These are phyloP conservation scores for Poterioochromonas sp. DNA, from an alignment of 352 stramenopile species.

Conservation along the genomic window DNA sequence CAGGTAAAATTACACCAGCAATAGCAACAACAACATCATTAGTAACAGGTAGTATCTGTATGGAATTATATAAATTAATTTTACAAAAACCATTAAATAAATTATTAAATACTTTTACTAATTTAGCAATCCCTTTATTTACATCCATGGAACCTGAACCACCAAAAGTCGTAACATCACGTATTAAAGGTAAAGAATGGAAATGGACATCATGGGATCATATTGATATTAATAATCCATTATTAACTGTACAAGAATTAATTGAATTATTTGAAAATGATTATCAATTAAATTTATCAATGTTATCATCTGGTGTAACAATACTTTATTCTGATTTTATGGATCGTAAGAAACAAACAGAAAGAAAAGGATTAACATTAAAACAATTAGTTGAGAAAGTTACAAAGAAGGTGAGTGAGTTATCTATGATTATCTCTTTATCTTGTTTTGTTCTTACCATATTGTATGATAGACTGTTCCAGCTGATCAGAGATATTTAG, in stretches of 20 bases:
- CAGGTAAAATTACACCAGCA: slow-evolving; percentile 99
- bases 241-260: slow-evolving; percentile 90
- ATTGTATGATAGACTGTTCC: slow-evolving; percentile 57
- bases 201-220: slow-evolving; percentile 96
- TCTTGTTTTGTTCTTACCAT: neutral
- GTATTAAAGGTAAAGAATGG: slow-evolving; percentile 83
- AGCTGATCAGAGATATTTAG: slow-evolving; percentile 85
- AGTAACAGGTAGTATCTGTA: slow-evolving; percentile 89
- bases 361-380: slow-evolving; percentile 93
- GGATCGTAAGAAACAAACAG: slow-evolving; percentile 66
- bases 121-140: slow-evolving; percentile 94
- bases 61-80: slow-evolving; percentile 84
- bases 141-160: slow-evolving; percentile 89
- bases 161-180: slow-evolving; percentile 75
- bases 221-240: slow-evolving; percentile 77
- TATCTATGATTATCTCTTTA: neutral
- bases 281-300: slow-evolving; percentile 92
- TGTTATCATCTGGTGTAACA: slow-evolving; percentile 89
- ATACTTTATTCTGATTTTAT: slow-evolving; percentile 74
- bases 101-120: slow-evolving; percentile 97
- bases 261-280: slow-evolving; percentile 85
- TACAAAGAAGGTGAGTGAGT: slow-evolving; percentile 69
- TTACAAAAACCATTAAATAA: slow-evolving; percentile 68
- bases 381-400: slow-evolving; percentile 85
- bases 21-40: slow-evolving; percentile 98